Conservation (phyloP, 179 eudicot genomes). For the Heliamphora pulchella region DNA sequence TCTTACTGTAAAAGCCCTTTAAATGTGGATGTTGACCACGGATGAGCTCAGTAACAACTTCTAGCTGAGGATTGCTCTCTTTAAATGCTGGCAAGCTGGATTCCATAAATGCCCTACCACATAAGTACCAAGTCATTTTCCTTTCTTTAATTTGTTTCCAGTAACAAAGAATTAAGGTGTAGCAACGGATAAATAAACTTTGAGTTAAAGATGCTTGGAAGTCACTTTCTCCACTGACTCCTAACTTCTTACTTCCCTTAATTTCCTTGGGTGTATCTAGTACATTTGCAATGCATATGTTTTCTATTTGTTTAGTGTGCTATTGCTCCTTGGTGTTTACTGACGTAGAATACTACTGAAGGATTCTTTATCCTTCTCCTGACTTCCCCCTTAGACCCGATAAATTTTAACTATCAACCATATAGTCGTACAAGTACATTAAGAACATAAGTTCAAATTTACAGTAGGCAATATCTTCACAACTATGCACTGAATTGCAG, state of each 20-base stretch:
- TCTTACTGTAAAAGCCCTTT: conserved; percentile 70
- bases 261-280: not conserved
- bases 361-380: not conserved
- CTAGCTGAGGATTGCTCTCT: conserved; percentile 71
- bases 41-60: conserved; percentile 64
- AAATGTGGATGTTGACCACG: conserved; percentile 87
- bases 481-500: too few relatives aligned
- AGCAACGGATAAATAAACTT: not conserved
- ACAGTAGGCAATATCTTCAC: too few relatives aligned
- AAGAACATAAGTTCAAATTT: too few relatives aligned
- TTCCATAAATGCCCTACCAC: conserved; percentile 73
- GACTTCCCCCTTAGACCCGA: not conserved
- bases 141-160: not conserved
- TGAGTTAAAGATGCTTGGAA: not conserved
- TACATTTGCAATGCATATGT: not conserved
- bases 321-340: not conserved
- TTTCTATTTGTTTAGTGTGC: not conserved
- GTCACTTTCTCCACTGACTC: not conserved
- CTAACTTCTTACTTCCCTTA: not conserved
- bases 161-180: not conserved
- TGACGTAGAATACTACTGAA: not conserved
- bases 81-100: conserved; percentile 49
- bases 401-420: not conserved
- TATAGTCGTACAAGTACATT: too few relatives aligned
- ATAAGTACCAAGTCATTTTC: not conserved